Evolutionary conservation across 192 early-diverging fungal species (phyloP).

Genomic region (Coemansia sp.): DNA sequence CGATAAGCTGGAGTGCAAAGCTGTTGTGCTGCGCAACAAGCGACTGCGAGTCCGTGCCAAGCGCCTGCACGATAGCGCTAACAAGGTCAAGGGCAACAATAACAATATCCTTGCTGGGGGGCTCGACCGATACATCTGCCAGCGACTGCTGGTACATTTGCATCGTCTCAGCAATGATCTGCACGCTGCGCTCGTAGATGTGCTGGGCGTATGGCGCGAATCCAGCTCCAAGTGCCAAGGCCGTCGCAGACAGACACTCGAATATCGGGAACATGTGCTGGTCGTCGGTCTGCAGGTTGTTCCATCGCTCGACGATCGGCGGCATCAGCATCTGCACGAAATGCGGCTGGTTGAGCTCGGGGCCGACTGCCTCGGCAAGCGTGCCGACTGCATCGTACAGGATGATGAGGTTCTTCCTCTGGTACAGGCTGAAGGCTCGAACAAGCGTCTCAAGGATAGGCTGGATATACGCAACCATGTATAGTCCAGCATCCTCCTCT

Average conservation of each 20-base stretch:
- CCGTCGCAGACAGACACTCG: conserved; percentile 89
- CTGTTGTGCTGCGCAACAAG: conserved; percentile 75
- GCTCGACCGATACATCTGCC: conserved; percentile 54
- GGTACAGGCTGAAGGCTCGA: conserved; percentile 86
- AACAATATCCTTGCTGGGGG: conserved; percentile 94
- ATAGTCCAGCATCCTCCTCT: conserved; percentile 86
- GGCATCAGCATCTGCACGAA: conserved; percentile 87
- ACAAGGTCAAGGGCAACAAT: conserved; percentile 96
- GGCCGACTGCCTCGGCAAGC: conserved; percentile 90
- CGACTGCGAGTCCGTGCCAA: conserved; percentile 73
- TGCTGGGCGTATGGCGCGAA: conserved; percentile 85
- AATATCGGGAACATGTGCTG: conserved; percentile 93
- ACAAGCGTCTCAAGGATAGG: conserved; percentile 84
- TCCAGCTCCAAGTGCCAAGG: conserved; percentile 80
- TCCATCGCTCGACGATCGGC: conserved; percentile 86
- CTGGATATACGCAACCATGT: conserved; percentile 86
- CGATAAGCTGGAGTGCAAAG: conserved; percentile 74
- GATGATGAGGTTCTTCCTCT: conserved; percentile 93
- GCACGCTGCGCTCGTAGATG: conserved; percentile 89
- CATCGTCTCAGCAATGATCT: conserved; percentile 83
- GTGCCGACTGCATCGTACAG: conserved; percentile 98
- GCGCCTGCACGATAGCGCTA: conserved; percentile 90
- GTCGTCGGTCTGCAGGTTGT: conserved; percentile 77
- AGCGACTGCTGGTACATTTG: conserved; percentile 63
- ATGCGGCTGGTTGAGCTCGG: conserved; percentile 76